Percentiles rank a stretch among this genome's conserved stretches.
Conservation (phyloP, 768 basidiomycete species). For the Lactarius akahatsu region DNA sequence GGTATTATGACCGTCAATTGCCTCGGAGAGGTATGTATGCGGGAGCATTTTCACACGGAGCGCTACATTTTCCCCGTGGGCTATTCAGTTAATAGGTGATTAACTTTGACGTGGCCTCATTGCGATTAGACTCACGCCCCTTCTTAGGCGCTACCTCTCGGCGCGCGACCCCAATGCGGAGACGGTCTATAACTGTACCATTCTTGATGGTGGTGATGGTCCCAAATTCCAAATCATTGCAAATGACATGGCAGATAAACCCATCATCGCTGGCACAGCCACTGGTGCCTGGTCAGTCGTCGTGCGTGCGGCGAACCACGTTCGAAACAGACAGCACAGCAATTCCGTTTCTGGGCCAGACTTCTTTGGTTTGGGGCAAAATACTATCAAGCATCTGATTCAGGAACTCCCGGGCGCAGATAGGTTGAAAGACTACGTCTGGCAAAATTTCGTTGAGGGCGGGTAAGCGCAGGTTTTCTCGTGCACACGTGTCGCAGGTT, state of each 20-base stretch:
- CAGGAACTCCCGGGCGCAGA: conserved; percentile 78
- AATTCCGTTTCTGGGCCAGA: conserved; percentile 88
- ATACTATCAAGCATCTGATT: conserved; percentile 88
- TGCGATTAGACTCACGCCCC: conserved; percentile 21
- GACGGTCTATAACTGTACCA: conserved; percentile 78
- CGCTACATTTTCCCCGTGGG: conserved; percentile 88
- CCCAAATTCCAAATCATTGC: conserved; percentile 85
- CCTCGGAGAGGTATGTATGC: conserved; percentile 74
- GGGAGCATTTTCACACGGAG: conserved; percentile 85
- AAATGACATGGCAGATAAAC: conserved; percentile 64
- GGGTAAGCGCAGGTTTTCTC: conserved; percentile 53
- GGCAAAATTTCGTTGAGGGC: conserved; percentile 84
- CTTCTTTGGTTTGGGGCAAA: conserved; percentile 84
- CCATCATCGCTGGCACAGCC: conserved; percentile 81
- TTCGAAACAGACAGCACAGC: conserved; percentile 78
- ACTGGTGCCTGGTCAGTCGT: conserved; percentile 86
- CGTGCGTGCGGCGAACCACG: conserved; percentile 77
- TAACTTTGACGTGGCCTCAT: conserved; percentile 3
- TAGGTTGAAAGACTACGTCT: conserved; percentile 74
- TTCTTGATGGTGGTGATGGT: conserved; percentile 80
- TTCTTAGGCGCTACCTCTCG: conserved; percentile 69
- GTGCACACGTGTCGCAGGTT: conserved; percentile 20
- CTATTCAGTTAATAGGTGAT: conserved; percentile 75
- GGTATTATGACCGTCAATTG: conserved; percentile 83
- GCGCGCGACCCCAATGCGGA: conserved; percentile 65